These are phyloP conservation scores for Microthyrium microscopicum DNA, from an alignment of 2,329 filamentous ascomycete genomes.

Conservation along the genomic window DNA sequence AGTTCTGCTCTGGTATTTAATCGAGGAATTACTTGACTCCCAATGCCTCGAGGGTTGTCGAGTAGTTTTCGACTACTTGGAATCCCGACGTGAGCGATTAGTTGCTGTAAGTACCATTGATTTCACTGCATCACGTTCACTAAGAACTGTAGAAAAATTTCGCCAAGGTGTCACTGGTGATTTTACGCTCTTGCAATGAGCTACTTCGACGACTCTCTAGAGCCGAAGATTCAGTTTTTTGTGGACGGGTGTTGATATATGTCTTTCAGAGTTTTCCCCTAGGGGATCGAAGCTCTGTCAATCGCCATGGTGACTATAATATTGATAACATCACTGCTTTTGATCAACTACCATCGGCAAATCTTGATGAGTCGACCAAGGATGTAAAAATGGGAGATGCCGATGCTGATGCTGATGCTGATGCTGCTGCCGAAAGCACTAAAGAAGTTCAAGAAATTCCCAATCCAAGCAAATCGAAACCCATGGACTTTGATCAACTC, in stretches of 20 bases:
- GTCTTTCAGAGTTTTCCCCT: slow-evolving; percentile 95
- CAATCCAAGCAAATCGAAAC: not conserved
- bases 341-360: slow-evolving; percentile 37
- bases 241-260: slow-evolving; percentile 94
- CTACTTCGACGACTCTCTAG: slow-evolving; percentile 83
- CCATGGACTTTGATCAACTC: slow-evolving; percentile 49
- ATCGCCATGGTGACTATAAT: slow-evolving; percentile 89
- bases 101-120: slow-evolving; percentile 43
- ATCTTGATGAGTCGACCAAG: slow-evolving; percentile 27
- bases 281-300: slow-evolving; percentile 93
- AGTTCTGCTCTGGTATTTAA: slow-evolving; percentile 70
- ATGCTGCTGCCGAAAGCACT: slow-evolving; percentile 23
- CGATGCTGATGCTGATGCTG: slow-evolving; percentile 13
- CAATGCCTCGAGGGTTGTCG: slow-evolving; percentile 88
- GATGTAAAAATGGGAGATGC: slow-evolving; percentile 41
- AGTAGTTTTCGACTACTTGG: slow-evolving; percentile 84
- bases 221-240: slow-evolving; percentile 93
- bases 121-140: slow-evolving; percentile 1
- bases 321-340: slow-evolving; percentile 84
- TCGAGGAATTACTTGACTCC: slow-evolving; percentile 90
- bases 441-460: slow-evolving; percentile 26
- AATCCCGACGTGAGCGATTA: slow-evolving; percentile 79
- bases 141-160: slow-evolving; percentile 18
- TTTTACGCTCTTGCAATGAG: slow-evolving; percentile 90
- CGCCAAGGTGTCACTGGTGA: slow-evolving; percentile 56